Base-by-base conservation (phyloP, 1,284 basidiomycete species). In the Trichosporon faecale region DNA sequence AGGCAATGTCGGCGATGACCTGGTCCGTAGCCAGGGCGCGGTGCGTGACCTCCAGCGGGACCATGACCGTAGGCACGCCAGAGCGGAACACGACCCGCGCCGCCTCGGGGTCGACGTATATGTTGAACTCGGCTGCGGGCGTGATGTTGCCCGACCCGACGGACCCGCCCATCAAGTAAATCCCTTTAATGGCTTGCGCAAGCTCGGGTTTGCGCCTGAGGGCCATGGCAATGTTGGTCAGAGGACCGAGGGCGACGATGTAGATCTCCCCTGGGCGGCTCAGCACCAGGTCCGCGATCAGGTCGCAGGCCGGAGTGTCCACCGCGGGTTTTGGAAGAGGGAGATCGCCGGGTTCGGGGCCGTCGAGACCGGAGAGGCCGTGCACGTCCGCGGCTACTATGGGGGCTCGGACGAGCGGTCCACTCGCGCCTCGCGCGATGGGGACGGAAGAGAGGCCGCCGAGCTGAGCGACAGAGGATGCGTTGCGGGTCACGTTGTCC, bases 211-310 rank as follows among this genome's bases (percentile, higher is more conserved):
- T 66, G 16, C 25, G 25, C 11, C 67, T 55, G 29, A 73, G 25
- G 23, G 72, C 70, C 23, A 73, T 46, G 3, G 74, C 74, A 18
- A 75, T 60, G 49, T 75, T 75, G n/a, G 74, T 75, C 14, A 74
- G 61, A 7, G 74, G 70, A 2, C 74, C 74, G 2, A 70, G 71
- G 2, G 74, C 70, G 21, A 74, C 66, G 35, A 74, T 37, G 0
- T 73, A 70, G 27, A 75, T 57, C n/a, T 70, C 65, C 0, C 68
- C 73, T 0, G 73, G 71, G 2, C 65, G 55, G 1, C 64, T 21
- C 35, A 69, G 40, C 49, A 75, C 66, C 31, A 65, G 68, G 18
- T 74, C 69, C 25, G 66, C 64, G 29, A 75, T 74, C 2, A 72
- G 35, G 52, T 68, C 63, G 44, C 68, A 66, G 0, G 71, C 74